These are phyloP conservation scores for Hypsizygus marmoreus DNA, from an alignment of 768 basidiomycete genomes.

Conservation along the genomic window DNA sequence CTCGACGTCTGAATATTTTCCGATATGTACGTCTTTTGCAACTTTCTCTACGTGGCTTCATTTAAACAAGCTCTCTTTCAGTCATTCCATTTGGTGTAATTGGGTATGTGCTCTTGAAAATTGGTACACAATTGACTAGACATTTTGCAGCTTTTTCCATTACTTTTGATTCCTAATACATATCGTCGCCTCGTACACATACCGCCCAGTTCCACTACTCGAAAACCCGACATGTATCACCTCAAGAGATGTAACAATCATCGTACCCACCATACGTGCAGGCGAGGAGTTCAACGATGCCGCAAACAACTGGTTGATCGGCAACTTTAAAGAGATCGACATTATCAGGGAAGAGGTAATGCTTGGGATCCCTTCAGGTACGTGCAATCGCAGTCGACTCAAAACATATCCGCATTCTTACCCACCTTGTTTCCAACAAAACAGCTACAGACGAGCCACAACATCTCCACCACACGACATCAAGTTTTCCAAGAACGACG, in stretches of 20 bases:
- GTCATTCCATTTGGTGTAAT: conserved; percentile 91
- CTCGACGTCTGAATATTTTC: conserved; percentile 88
- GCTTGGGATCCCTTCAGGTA: conserved; percentile 85
- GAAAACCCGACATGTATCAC: conserved; percentile 90
- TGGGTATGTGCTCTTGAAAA: conserved; percentile 50
- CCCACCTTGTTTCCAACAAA: conserved; percentile 94
- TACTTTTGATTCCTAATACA: conserved; percentile 94
- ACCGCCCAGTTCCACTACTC: conserved; percentile 87
- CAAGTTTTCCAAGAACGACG: conserved; percentile 94
- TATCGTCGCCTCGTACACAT: conserved; percentile 72
- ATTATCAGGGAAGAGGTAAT: conserved; percentile 85
- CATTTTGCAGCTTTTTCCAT: conserved; percentile 73
- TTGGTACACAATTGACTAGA: neutral
- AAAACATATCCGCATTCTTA: conserved; percentile 79
- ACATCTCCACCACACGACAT: conserved; percentile 93
- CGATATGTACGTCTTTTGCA: conserved; percentile 68
- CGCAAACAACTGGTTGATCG: conserved; percentile 88
- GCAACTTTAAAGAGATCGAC: conserved; percentile 81
- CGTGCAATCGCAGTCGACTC: conserved; percentile 89
- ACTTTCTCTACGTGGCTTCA: neutral
- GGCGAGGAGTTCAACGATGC: conserved; percentile 96
- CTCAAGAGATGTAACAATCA: conserved; percentile 92
- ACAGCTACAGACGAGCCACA: conserved; percentile 90
- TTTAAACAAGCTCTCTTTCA: conserved; percentile 35
- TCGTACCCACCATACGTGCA: conserved; percentile 94